These are phyloP conservation scores for Penium margaritaceum DNA, from an alignment of 139 green algal species.

Conservation along the genomic window DNA sequence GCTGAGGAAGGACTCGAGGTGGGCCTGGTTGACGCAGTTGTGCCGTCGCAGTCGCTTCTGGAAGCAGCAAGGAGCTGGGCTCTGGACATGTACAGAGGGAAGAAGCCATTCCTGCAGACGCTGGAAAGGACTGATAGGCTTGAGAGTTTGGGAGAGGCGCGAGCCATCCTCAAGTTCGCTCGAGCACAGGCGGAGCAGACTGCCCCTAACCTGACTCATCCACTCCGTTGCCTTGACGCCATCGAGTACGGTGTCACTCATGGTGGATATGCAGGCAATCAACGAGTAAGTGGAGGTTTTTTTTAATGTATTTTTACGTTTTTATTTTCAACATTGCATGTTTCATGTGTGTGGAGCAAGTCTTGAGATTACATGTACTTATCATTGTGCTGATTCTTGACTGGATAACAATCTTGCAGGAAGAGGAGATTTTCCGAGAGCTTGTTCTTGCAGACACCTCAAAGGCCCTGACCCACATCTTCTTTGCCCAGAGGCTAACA, in stretches of 20 bases:
- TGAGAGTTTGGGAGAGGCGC: conserved; percentile 66
- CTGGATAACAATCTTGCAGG: too few species aligned
- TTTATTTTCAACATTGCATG: neutral
- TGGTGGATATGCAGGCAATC: conserved; percentile 72
- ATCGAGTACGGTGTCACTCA: conserved; percentile 70
- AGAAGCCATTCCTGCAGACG: conserved; percentile 46
- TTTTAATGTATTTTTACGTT: neutral
- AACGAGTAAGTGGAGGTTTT: conserved; percentile 41
- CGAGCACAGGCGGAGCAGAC: conserved; percentile 50
- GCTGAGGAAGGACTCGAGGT: conserved; percentile 58
- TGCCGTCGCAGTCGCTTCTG: conserved; percentile 61
- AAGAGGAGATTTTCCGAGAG: conserved; percentile 43
- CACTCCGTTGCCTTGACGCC: conserved; percentile 85
- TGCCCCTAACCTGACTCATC: conserved; percentile 65
- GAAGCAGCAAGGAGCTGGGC: conserved; percentile 55
- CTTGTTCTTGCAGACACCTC: conserved; percentile 43
- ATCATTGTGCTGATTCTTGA: neutral
- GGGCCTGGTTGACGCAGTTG: conserved; percentile 83
- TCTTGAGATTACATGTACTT: neutral
- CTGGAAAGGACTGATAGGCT: conserved; percentile 64
- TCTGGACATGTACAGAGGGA: conserved; percentile 70
- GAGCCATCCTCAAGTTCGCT: conserved; percentile 74
- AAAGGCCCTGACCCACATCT: conserved; percentile 94
- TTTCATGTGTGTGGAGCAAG: neutral
- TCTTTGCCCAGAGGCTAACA: conserved; percentile 89